These are phyloP conservation scores for Sisymbrium irio DNA, from an alignment of 345 rosid species.

Conservation along the genomic window DNA sequence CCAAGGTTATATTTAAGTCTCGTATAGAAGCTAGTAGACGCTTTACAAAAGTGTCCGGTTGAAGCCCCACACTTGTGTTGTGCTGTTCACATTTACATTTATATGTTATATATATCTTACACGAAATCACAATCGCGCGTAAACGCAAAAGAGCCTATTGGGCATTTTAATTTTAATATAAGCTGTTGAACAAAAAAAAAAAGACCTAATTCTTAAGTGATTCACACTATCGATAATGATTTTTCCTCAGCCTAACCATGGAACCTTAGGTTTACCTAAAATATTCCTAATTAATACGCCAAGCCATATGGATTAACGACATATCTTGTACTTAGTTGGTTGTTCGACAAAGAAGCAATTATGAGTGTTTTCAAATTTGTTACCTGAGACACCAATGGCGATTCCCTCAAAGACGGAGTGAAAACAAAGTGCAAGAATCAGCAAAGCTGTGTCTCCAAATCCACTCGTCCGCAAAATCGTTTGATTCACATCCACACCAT, in stretches of 20 bases:
- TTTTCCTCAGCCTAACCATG: not conserved
- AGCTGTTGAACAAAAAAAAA: not conserved
- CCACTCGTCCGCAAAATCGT: conserved; percentile 44
- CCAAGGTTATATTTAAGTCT: too few species aligned
- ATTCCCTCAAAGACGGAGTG: conserved; percentile 90
- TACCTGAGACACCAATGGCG: conserved; percentile 83
- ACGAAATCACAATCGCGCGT: not conserved
- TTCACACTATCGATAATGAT: not conserved
- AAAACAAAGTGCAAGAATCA: conserved; percentile 72
- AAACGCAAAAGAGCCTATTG: not conserved
- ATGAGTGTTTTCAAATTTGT: not conserved
- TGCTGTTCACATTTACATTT: too few species aligned
- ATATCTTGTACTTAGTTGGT: not conserved
- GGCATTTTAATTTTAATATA: too few species aligned
- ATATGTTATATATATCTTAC: not conserved
- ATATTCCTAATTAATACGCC: not conserved
- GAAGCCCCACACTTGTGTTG: too few species aligned
- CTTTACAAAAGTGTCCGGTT: too few species aligned
- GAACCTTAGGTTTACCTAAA: not conserved
- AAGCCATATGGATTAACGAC: not conserved
- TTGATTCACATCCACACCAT: conserved; percentile 30
- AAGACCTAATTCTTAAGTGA: not conserved
- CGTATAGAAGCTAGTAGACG: too few species aligned
- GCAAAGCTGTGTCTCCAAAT: conserved; percentile 67
- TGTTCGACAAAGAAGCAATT: not conserved